Evolutionary conservation across 2,329 filamentous ascomycete genomes (phyloP).

Genomic region (Penicillium expansum): DNA sequence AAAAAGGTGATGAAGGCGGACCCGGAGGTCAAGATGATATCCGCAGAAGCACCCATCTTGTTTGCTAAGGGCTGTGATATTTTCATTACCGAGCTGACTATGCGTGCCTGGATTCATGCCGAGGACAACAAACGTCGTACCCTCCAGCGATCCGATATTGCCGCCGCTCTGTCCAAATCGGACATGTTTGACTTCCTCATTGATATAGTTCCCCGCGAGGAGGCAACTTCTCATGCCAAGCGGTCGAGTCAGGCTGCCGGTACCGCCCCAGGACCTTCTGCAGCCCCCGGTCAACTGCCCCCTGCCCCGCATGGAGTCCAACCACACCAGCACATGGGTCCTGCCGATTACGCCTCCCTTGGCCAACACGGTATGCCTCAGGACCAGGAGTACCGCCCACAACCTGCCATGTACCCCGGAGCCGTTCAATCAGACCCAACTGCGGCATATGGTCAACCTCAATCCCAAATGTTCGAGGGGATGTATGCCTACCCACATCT

Average conservation of each 20-base stretch:
- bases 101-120: conserved; percentile 99
- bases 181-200: conserved; percentile 99
- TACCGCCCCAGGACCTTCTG: conserved; percentile 51
- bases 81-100: conserved; percentile 97
- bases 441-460: conserved; percentile 72
- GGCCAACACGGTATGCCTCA: conserved; percentile 61
- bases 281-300: conserved; percentile 39
- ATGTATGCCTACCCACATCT: conserved; percentile 84
- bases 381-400: conserved; percentile 76
- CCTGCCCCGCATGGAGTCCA: conserved; percentile 49
- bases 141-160: conserved; percentile 92
- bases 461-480: conserved; percentile 73
- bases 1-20: conserved; percentile 99
- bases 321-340: conserved; percentile 56
- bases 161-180: conserved; percentile 89
- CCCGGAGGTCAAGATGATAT: conserved; percentile 99
- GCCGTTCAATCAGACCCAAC: conserved; percentile 72
- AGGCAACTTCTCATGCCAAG: conserved; percentile 82
- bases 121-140: conserved; percentile 98
- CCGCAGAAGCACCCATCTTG: conserved; percentile 92
- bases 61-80: conserved; percentile 99
- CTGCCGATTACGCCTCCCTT: conserved; percentile 59
- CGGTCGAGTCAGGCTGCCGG: conserved; percentile 54
- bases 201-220: conserved; percentile 95
- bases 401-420: conserved; percentile 76